Evolutionary conservation across 495 filamentous ascomycete species (phyloP), one percentile per base, ranked within the genome.

Genomic region (Penicillium waksmanii): DNA sequence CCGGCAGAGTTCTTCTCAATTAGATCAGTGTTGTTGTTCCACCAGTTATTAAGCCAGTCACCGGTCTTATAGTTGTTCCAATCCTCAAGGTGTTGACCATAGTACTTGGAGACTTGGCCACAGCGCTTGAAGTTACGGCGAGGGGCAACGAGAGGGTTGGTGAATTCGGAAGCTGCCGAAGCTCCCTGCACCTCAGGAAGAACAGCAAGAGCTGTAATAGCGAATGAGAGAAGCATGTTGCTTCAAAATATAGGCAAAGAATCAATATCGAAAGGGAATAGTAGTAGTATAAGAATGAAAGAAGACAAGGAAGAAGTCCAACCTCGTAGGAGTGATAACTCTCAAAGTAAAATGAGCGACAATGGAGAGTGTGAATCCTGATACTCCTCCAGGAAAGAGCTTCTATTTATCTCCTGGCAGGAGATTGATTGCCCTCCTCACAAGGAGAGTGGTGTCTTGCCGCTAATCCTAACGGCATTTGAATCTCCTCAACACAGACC

Each of bases 21-120:
- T 0, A 51, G 46, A 5, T 54, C 36, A 7, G 15, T 47, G 47
- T 67, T 52, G 19, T 35, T 57, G 36, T 53, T 63, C 62, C 62
- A 66, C 63, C 67, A 70, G 23, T 44, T 42, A 48, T 72, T 60
- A 7, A 72, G 56, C 65, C 69, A 72, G 18, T 44, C 51, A n/a
- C 58, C 61, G 18, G 61, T 59, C 3, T 63, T 60, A 46, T 64
- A 57, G 51, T 38, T 52, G 21, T 68, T 50, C 58, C 65, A 70
- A 38, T 66, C 66, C 3, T 51, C 15, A 8, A 51, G 27, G 2
- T 57, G 53, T 34, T 68, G 66, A 53, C 47, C 50, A 27, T 66
- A 73, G 51, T 61, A 73, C 6, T 61, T 33, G 5, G 47, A 46
- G 5, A 73, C 60, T 33, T 62, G 11, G 13, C 68, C 68, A 46